These are phyloP conservation scores for Colletotrichum sp. DNA, from an alignment of 2,329 filamentous ascomycete genomes.

Conservation along the genomic window DNA sequence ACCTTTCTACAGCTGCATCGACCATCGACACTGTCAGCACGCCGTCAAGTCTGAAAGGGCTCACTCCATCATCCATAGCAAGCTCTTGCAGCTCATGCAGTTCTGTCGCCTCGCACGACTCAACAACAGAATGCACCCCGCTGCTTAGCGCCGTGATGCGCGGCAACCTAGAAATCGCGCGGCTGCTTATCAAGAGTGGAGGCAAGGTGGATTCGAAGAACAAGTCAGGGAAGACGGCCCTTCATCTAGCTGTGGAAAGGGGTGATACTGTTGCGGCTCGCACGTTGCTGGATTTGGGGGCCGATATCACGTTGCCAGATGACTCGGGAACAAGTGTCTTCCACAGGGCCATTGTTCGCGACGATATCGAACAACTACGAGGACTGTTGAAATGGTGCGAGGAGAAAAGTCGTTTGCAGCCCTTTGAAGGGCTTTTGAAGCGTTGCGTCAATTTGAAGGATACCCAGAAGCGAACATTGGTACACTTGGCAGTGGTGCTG, in stretches of 20 bases:
- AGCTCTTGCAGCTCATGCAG: not conserved
- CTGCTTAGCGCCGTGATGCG: not conserved
- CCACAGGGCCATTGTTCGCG: not conserved
- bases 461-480: not conserved
- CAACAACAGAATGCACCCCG: not conserved
- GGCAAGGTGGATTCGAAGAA: not conserved
- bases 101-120: not conserved
- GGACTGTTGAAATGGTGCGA: not conserved
- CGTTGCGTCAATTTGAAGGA: not conserved
- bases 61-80: not conserved
- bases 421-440: not conserved
- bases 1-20: not conserved
- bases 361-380: not conserved
- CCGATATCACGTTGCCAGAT: not conserved
- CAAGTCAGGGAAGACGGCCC: not conserved
- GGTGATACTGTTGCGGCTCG: not conserved
- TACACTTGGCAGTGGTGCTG: not conserved
- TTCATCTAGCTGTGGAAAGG: not conserved
- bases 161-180: not conserved
- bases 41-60: not conserved
- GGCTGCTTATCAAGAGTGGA: not conserved
- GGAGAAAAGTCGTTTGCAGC: not conserved
- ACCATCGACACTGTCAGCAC: not conserved
- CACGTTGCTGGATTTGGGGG: not conserved
- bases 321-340: not conserved